phyloP scores from a whole-genome alignment of 345 rosid genomes.

The Gynandropsis gynandra region DNA sequence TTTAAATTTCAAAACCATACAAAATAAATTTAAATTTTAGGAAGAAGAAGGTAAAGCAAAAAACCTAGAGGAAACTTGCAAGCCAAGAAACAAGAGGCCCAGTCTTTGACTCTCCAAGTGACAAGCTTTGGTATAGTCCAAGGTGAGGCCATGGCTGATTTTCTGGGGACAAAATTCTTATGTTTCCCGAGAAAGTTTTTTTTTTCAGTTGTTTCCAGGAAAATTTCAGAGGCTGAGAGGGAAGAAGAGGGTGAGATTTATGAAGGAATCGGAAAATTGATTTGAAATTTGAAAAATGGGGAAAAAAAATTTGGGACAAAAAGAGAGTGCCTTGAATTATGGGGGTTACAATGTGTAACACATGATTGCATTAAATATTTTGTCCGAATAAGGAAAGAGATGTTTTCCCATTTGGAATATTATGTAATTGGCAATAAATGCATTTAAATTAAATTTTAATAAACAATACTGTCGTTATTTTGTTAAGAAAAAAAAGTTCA shows the following conservation, averaged over 20 bases:
- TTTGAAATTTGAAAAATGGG: constrained; percentile 46
- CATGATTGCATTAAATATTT: constrained; percentile 35
- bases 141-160: constrained; percentile 34
- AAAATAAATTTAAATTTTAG: no score
- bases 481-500: no score
- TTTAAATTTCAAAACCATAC: no score
- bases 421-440: constrained; percentile 30
- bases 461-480: constrained; percentile 5
- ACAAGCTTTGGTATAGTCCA: constrained; percentile 44
- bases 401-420: neutral
- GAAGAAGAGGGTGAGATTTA: constrained; percentile 3
- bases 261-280: constrained; percentile 30
- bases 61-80: constrained; percentile 47
- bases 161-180: neutral
- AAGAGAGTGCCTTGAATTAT: constrained; percentile 24
- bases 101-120: constrained; percentile 53
- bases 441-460: constrained; percentile 17
- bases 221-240: constrained; percentile 10
- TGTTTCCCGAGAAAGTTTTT: constrained; percentile 8
- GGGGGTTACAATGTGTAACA: constrained; percentile 29
- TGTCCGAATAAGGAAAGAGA: constrained; percentile 19
- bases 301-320: no score
- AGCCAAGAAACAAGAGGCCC: constrained; percentile 60
- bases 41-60: neutral
- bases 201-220: neutral